Base-by-base conservation (phyloP, 768 basidiomycete species). In the Coprinellus micaceus region DNA sequence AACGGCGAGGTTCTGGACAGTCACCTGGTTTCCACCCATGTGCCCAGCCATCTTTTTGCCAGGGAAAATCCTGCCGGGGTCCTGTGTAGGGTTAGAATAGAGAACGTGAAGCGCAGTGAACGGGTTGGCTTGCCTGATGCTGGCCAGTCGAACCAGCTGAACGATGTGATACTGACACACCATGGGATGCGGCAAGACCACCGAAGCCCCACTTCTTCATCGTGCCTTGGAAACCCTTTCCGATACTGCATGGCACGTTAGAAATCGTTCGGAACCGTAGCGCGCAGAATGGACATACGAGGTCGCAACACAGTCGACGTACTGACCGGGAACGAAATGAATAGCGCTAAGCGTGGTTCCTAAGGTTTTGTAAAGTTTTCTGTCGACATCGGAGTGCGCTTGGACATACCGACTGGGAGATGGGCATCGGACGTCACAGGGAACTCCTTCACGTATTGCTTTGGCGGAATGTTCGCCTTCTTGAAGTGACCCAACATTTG, bases 11-110 rank as follows among this genome's bases (percentile, higher is more conserved):
- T 98, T 98, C 66, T 96, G 94, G 13, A 81, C 79, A 7, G 96
- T 98, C 9, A 82, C 81, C 39, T 86, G 85, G 60, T 83, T 79
- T 54, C 85, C 88, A 49, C 97, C 97, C 78, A 98, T 86, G 22
- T 86, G 87, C 30, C 97, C 97, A 10, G 96, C 85, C 96, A 97
- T 98, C 78, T 98, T 98, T 76, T 94, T 97, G 36, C 97, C 97
- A 3, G 97, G 97, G 74, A 91, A 94, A 4, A 98, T 80, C 64
- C 97, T 86, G 46, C 97, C 97, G 24, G 97, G 96, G 65, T 97
- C 94, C 94, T 98, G 58, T 12, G 60, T 15, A 58, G 48, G 47
- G 54, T 57, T 33, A 51, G 26, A 43, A 30, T 41, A 45, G 50
- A 30, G 29, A 53, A 11, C n/a, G 22, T 15, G 41, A n/a, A 30